phyloP scores from a whole-genome alignment of 345 rosid species.

The Luvunga scandens region DNA sequence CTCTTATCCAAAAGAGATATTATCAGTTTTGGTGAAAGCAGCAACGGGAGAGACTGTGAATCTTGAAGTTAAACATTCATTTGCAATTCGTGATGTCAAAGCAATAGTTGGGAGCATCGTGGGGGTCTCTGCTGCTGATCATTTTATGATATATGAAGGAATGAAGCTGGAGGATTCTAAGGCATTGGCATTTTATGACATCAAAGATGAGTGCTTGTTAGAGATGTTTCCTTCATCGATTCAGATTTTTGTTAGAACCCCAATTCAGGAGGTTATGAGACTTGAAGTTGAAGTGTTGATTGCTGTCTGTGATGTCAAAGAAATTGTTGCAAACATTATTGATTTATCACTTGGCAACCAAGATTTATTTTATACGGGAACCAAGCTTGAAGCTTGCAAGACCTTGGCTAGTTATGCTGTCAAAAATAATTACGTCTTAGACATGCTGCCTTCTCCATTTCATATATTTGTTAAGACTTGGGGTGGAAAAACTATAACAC shows the following conservation, averaged over 20 bases:
- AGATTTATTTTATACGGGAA: slow-evolving; percentile 18
- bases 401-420: slow-evolving; percentile 32
- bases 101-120: slow-evolving; percentile 20
- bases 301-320: slow-evolving; percentile 29
- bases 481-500: slow-evolving; percentile 28
- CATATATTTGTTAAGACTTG: slow-evolving; percentile 36
- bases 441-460: slow-evolving; percentile 2
- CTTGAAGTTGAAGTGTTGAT: slow-evolving; percentile 19
- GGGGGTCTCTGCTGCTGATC: neutral
- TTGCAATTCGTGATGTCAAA: slow-evolving; percentile 27
- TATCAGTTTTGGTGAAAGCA: slow-evolving; percentile 25
- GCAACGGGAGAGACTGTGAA: slow-evolving; percentile 17
- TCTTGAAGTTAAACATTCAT: slow-evolving; percentile 20
- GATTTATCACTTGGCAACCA: neutral
- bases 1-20: slow-evolving; percentile 18
- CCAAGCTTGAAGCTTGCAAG: slow-evolving; percentile 28
- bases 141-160: slow-evolving; percentile 18
- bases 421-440: slow-evolving; percentile 26
- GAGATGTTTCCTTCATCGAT: slow-evolving; percentile 8
- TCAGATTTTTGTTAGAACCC: slow-evolving; percentile 31
- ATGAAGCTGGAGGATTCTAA: slow-evolving; percentile 27
- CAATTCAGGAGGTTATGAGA: neutral
- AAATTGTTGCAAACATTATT: slow-evolving; percentile 17
- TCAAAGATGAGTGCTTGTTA: slow-evolving; percentile 27
- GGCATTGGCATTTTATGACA: slow-evolving; percentile 28